Base-by-base conservation (phyloP, 768 basidiomycete species). In the Tylopilus subfusipes region DNA sequence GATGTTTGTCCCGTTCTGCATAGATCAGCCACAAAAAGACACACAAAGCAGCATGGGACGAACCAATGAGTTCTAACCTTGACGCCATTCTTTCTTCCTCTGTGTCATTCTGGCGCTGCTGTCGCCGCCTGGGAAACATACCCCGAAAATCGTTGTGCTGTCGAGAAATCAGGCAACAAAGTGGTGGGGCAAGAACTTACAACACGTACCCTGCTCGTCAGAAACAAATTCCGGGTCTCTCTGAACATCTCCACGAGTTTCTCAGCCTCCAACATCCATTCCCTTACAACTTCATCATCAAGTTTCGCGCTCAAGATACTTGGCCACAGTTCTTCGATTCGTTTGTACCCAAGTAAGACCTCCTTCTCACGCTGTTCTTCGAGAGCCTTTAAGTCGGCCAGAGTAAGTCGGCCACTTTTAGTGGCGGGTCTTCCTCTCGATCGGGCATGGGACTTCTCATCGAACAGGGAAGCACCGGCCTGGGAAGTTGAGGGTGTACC, bases 241-340 rank as follows among this genome's bases (percentile, higher is more conserved):
- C 96, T 76, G 72, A 94, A 98, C 68, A 82, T 85, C 56, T 97
- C 94, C 4, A 97, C 80, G 43, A 99, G 75, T 61, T 83, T 87
- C 65, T 92, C 90, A 0, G 93, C 92, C 62, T 92, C 85, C 27
- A 86, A 65, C 59, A 96, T 73, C 89, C 94, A 98, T 61, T 86
- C 82, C 48, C 81, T 76, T 53, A 82, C 75, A 5, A 83, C 81
- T 14, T 81, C 80, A 2, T 73, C 71, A 21, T 80, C 75, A 3
- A 76, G 78, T 4, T 64, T 67, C 2, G 61, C 64, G 12, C 65
- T 67, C 34, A 80, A 67, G 77, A 84, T 82, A 16, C 61, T 73
- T 5, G 73, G 73, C 87, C 86, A 87, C 2, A 90, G 68, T 29
- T 86, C 83, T 58, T 78, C 76, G 38, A 92, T 66, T 34, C 82